Evolutionary conservation across 192 early-diverging fungal species (phyloP).

Genomic region (Neocallimastix lanati): DNA sequence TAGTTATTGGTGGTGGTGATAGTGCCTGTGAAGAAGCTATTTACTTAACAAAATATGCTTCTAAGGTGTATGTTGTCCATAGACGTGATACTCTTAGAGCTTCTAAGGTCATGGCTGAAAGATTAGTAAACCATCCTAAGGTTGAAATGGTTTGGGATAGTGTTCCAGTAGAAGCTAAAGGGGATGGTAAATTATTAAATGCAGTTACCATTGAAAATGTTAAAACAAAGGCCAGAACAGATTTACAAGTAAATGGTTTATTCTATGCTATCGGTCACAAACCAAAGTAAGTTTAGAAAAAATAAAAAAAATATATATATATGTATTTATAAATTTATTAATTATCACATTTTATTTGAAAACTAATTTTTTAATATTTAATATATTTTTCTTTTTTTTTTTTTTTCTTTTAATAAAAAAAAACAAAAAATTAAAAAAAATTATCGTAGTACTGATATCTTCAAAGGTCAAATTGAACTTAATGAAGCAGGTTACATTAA

Average conservation of each 20-base stretch:
- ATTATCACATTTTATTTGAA: no score
- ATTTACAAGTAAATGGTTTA: constrained; percentile 67
- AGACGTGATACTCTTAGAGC: constrained; percentile 91
- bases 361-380: no score
- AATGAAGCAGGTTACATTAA: constrained; percentile 82
- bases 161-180: constrained; percentile 65
- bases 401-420: no score
- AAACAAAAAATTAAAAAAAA: no score
- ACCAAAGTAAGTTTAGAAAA: constrained; percentile 55
- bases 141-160: constrained; percentile 84
- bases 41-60: constrained; percentile 91
- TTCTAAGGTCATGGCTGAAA: constrained; percentile 90
- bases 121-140: constrained; percentile 66
- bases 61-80: constrained; percentile 82
- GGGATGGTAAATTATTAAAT: constrained; percentile 62
- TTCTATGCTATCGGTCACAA: constrained; percentile 97
- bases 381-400: no score
- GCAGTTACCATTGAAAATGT: constrained; percentile 35
- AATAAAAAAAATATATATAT: no score
- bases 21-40: constrained; percentile 71
- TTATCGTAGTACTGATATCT: constrained; percentile 6
- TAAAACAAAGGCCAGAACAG: constrained; percentile 32
- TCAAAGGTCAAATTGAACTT: constrained; percentile 52
- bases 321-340: no score
- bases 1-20: constrained; percentile 17